A percentile compares a stretch with the other conserved stretches of the same genome.
Conservation (phyloP, 352 stramenopile genomes). For the Phytophthora pinifolia region DNA sequence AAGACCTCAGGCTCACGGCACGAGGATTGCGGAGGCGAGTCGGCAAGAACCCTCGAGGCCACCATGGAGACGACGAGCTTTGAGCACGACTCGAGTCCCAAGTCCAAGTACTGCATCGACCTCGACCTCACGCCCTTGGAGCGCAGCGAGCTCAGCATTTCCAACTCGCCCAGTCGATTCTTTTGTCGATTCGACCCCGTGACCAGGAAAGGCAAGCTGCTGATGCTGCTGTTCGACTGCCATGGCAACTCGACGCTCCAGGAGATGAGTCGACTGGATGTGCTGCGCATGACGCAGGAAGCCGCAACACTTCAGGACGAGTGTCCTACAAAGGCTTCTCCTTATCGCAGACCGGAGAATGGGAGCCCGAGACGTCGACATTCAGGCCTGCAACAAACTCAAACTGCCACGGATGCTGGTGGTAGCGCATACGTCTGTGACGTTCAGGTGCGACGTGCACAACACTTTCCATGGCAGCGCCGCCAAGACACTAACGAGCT, state of each 20-base stretch:
- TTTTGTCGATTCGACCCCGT: slow-evolving; percentile 41
- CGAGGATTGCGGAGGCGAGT: not conserved
- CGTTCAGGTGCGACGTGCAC: slow-evolving; percentile 30
- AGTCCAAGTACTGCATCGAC: slow-evolving; percentile 26
- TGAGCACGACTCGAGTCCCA: slow-evolving; percentile 23
- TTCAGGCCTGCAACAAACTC: slow-evolving; percentile 1
- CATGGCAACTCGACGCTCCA: slow-evolving; percentile 45
- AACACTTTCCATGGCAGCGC: too few species aligned
- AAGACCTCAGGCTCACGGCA: slow-evolving; percentile 15
- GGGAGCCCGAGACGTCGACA: slow-evolving; percentile 13
- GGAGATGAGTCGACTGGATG: slow-evolving; percentile 49
- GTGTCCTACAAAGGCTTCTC: slow-evolving; percentile 4
- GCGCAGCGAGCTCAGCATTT: slow-evolving; percentile 24
- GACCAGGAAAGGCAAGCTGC: slow-evolving; percentile 27
- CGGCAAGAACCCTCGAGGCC: slow-evolving; percentile 6
- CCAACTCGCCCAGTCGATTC: slow-evolving; percentile 29
- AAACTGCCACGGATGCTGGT: slow-evolving; percentile 2
- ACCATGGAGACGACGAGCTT: slow-evolving; percentile 16
- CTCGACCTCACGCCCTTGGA: slow-evolving; percentile 21
- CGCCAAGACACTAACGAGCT: not conserved
- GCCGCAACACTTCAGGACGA: slow-evolving; percentile 32
- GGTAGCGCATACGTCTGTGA: slow-evolving; percentile 21
- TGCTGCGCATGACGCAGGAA: slow-evolving; percentile 59
- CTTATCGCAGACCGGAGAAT: slow-evolving; percentile 5
- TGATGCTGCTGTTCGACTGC: slow-evolving; percentile 50